Evolutionary conservation across 768 basidiomycete genomes (phyloP).

Genomic region (Rhodotorula babjevae): DNA sequence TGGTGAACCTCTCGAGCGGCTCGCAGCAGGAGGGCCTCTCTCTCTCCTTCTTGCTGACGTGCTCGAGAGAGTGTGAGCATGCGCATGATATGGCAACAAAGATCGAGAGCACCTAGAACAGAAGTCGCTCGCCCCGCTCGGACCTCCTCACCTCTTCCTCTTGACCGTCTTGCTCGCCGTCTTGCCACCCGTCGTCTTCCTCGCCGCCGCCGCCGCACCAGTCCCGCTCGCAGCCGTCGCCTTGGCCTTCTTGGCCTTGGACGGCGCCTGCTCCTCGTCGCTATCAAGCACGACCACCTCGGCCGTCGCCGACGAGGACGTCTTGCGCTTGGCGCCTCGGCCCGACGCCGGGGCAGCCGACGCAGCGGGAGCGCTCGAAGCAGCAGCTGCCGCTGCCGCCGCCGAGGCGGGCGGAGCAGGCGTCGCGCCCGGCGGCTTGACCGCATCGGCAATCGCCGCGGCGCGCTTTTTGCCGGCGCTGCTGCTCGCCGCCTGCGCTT

Average conservation of each 20-base stretch:
- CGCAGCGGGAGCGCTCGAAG: neutral
- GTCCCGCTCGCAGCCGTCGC: neutral
- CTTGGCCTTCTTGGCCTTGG: conserved; percentile 19
- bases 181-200: conserved; percentile 7
- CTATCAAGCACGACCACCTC: conserved; percentile 26
- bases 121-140: too few species aligned
- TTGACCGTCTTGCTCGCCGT: conserved; percentile 14
- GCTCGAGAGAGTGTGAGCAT: neutral
- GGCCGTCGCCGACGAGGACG: neutral
- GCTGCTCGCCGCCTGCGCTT: neutral
- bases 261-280: conserved; percentile 19
- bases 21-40: too few species aligned
- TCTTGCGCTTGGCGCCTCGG: conserved; percentile 21
- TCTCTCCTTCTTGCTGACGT: too few species aligned
- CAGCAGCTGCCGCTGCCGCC: too few species aligned
- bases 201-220: neutral
- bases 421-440: neutral
- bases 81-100: too few species aligned
- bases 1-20: too few species aligned
- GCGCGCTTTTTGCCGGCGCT: neutral
- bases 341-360: neutral
- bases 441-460: neutral
- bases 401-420: neutral
- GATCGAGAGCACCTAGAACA: neutral
- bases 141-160: neutral